Conservation (phyloP, 371 early-diverging fungal genomes). For the Mycotypha africana region DNA sequence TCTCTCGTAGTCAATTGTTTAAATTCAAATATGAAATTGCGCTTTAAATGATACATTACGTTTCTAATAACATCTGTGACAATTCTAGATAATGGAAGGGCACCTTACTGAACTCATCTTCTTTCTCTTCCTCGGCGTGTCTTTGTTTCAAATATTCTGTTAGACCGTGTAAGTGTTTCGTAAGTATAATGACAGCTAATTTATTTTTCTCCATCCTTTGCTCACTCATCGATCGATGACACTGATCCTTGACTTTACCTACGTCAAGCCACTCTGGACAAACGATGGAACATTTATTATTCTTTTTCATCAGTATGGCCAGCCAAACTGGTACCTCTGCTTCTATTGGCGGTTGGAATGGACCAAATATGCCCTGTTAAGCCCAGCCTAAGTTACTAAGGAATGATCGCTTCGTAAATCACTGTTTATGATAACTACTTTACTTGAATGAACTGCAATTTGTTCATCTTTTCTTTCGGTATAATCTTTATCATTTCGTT, state of each 20-base stretch:
- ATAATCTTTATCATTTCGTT: slow-evolving; percentile 67
- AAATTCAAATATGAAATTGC: too few relatives aligned
- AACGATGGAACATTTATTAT: slow-evolving; percentile 76
- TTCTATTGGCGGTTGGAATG: slow-evolving; percentile 68
- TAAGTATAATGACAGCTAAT: not conserved
- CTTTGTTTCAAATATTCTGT: slow-evolving; percentile 50
- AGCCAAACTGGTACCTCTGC: slow-evolving; percentile 84
- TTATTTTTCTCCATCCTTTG: too few relatives aligned
- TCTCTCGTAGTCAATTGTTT: too few relatives aligned
- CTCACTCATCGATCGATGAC: too few relatives aligned
- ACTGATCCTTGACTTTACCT: slow-evolving; percentile 15
- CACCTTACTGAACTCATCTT: slow-evolving; percentile 62
- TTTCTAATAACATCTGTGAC: slow-evolving; percentile 67
- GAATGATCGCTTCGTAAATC: too few relatives aligned
- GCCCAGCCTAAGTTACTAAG: too few relatives aligned
- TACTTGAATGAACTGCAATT: slow-evolving; percentile 65
- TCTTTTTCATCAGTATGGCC: slow-evolving; percentile 76
- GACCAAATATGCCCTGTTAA: slow-evolving; percentile 8
- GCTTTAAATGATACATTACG: slow-evolving; percentile 36
- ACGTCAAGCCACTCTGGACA: slow-evolving; percentile 75
- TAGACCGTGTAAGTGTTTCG: too few relatives aligned
- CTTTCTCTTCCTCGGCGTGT: slow-evolving; percentile 55
- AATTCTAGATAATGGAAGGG: slow-evolving; percentile 84
- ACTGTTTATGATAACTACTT: too few relatives aligned
- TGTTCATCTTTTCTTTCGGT: slow-evolving; percentile 57